Conservation (phyloP, 768 basidiomycete species). For the Gautieria morchelliformis region DNA sequence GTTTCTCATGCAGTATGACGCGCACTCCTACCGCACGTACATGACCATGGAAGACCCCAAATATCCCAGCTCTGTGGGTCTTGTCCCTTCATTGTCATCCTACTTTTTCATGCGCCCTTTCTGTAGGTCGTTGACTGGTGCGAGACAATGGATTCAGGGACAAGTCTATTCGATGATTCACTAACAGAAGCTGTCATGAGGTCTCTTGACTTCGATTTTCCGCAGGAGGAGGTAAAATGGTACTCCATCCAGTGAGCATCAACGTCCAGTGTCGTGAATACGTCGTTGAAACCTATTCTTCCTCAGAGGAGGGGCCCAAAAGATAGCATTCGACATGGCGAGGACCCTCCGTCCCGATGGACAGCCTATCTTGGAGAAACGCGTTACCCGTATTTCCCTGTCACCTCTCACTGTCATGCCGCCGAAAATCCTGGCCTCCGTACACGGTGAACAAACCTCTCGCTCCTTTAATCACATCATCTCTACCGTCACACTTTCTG, state of each 20-base stretch:
- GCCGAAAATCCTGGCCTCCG: no score
- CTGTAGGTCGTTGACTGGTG: neutral
- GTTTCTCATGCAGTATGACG: slow-evolving; percentile 16
- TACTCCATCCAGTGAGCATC: neutral
- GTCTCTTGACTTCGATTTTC: neutral
- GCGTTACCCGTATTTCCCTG: no score
- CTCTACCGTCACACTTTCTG: neutral
- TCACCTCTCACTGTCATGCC: no score
- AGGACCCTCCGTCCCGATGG: no score
- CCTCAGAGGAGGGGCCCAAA: neutral
- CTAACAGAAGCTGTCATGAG: neutral
- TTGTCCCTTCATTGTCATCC: neutral
- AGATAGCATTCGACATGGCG: neutral
- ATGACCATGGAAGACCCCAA: slow-evolving; percentile 8
- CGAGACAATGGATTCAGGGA: neutral
- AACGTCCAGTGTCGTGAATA: no score
- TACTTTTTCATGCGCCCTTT: neutral
- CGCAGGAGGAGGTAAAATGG: neutral
- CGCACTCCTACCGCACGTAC: slow-evolving; percentile 17
- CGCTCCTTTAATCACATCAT: neutral
- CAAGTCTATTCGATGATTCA: neutral
- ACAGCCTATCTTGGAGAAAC: no score
- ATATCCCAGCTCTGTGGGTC: no score
- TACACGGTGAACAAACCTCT: no score
- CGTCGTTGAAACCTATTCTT: no score